Base-by-base conservation (phyloP, 805 yeast genomes). In the Jamesozyma rosinii region DNA sequence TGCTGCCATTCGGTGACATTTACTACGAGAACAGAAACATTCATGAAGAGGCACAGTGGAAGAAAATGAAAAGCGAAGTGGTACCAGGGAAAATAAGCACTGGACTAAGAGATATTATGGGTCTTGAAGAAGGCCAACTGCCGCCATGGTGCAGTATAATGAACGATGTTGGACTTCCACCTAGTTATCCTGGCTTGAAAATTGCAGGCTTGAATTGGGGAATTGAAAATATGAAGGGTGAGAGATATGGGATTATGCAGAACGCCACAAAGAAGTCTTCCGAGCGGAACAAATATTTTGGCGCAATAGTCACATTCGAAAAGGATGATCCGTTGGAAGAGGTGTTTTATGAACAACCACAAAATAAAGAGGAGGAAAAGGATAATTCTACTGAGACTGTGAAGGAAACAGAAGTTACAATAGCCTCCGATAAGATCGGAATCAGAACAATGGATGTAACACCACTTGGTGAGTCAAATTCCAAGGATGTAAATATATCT, bases 61-160 rank as follows among this genome's bases (percentile, higher is more conserved):
- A 43, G 13, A 45, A 45, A 15, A 42, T 53, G 38, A 53, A 70
- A 8, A 59, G 64, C 13, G 61, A 66, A 13, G 68, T 72, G 29
- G 68, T 68, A 48, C 95, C 96, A 0, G 96, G 96, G 0, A 65
- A 62, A 13, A 55, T 88, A 2, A 77, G 88, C n/a, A 52, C 60
- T 4, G 74, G 72, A 18, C 68, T 90, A n/a, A 62, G 79, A 36
- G 63, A 66, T 1, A 95, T 95, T 0, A 63, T 90, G 51, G 88
- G 84, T 0, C 67, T 88, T 52, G 70, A 76, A 0, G 74, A 72
- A 5, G 73, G 69, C 1, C 58, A 56, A 4, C 71, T 80, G 5
- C 87, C 88, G 1, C 95, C 96, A 0, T 90, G 97, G 97, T 70
- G 81, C 19, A 60, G 70, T 2, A 73, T 74, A 31, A 81, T 89